Evolutionary conservation across 1,139 yeast species (phyloP), one percentile per base, ranked within the genome.

Genomic region (Hyphopichia wangnamkhiaoensis): DNA sequence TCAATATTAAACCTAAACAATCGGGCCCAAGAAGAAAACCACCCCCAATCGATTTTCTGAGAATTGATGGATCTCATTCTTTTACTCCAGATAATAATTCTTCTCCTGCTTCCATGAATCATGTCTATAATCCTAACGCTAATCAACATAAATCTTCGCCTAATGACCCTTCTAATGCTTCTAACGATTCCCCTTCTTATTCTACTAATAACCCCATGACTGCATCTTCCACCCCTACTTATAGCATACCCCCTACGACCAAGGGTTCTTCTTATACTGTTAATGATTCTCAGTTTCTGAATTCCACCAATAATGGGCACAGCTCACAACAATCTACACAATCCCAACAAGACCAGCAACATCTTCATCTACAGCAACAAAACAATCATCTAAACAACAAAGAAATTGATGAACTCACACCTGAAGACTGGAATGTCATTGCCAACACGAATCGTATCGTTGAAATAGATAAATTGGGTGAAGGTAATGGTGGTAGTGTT

Each of bases 401-500:
- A 39, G 45, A 38, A 39, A 46, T 34, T 13, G 79, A 79, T 35
- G 78, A 79, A 28, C 61, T 91, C 39, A 82, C 83, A 23, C 91
- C 87, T 33, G 82, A 79, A 18, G 91, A 84, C 42, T 91, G 98
- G 97, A 77, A 79, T 47, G 53, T 61, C 10, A 69, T 84, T 3
- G 85, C 87, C 21, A 71, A 79, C 43, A 65, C 71, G 25, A 78
- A 76, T 32, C 74, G 75, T 29, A 84, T 88, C 34, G 66, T 74
- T 5, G 85, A 83, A 38, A 51, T 90, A 31, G 81, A 82, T 24
- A 73, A 80, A 31, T 63, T 93, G 14, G 98, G 98, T 14, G 98
- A 93, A 65, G 98, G 98, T 13, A 85, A 87, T 33, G 96, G 97
- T 9, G 98, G 98, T 1, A 76, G 89, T 15, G 98, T 93, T 9